A percentile compares a stretch with the other conserved stretches of the same genome.
phyloP scores from a whole-genome alignment of 106 monocot genomes.

The Dactylorhiza incarnata region DNA sequence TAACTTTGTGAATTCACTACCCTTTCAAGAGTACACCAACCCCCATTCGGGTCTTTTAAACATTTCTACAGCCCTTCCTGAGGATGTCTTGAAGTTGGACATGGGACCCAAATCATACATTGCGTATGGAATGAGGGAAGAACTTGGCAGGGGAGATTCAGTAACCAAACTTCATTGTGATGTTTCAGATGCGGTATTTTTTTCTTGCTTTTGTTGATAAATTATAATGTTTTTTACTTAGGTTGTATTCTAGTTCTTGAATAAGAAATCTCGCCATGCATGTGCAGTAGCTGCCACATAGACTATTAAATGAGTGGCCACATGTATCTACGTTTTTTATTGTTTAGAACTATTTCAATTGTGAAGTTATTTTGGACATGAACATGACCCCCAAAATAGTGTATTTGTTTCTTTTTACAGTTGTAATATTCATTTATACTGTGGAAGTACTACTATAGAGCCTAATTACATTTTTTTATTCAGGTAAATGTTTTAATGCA shows the following conservation, averaged over 20 bases:
- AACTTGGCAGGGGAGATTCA: conserved; percentile 79
- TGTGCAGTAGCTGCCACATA: too few species aligned
- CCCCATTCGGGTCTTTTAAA: conserved; percentile 48
- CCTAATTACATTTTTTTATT: neutral
- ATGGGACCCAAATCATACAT: conserved; percentile 77
- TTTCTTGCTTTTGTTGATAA: neutral
- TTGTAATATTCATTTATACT: neutral
- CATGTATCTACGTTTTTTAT: neutral
- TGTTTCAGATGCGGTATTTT: conserved; percentile 64
- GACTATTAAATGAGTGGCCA: neutral
- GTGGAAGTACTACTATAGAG: neutral
- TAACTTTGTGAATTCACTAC: conserved; percentile 47
- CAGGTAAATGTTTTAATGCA: conserved; percentile 76
- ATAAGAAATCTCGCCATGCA: neutral
- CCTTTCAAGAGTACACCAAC: conserved; percentile 60
- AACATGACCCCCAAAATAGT: neutral
- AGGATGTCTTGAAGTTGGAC: conserved; percentile 41
- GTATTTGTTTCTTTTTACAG: neutral
- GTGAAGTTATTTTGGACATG: neutral
- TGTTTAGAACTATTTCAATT: too few species aligned
- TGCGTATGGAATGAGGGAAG: conserved; percentile 63
- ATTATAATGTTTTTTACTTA: neutral
- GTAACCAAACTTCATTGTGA: conserved; percentile 81
- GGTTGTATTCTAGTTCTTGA: neutral
- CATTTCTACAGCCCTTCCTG: conserved; percentile 42